Percentiles rank a stretch among this genome's conserved stretches.
Evolutionary conservation across 192 early-diverging fungal genomes (phyloP).

Genomic region (Chytriomyces hyalinus): DNA sequence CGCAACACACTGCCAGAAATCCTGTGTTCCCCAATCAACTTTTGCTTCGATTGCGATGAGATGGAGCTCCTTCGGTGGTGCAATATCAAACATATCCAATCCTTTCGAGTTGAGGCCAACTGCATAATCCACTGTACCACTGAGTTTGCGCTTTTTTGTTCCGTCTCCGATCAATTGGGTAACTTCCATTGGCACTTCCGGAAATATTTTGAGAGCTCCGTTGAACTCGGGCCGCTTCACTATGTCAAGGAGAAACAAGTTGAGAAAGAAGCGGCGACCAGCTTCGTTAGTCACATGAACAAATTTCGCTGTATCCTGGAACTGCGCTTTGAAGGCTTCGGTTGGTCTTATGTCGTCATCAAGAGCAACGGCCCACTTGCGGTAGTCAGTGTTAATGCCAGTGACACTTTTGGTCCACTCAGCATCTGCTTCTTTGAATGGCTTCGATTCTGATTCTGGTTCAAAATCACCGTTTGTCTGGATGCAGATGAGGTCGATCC

Average conservation of each 20-base stretch:
- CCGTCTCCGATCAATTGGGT: constrained; percentile 12
- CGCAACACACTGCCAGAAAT: constrained; percentile 47
- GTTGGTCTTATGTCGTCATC: constrained; percentile 18
- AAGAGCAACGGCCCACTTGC: constrained; percentile 2
- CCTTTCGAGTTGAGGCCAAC: constrained; percentile 30
- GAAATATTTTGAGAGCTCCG: constrained; percentile 29
- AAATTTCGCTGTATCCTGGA: constrained; percentile 11
- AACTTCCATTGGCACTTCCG: constrained; percentile 25
- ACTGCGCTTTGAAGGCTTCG: constrained; percentile 16
- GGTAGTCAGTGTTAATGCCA: constrained; percentile 11
- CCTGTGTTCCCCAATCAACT: constrained; percentile 24
- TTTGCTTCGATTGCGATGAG: constrained; percentile 45
- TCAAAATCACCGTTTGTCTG: background rate
- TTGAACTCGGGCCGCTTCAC: constrained; percentile 18
- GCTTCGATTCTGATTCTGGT: constrained; percentile 3
- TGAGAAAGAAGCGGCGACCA: constrained; percentile 39
- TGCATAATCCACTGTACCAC: constrained; percentile 44
- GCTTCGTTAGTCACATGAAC: constrained; percentile 31
- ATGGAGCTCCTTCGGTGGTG: constrained; percentile 38
- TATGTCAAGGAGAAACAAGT: constrained; percentile 35
- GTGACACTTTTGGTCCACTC: constrained; percentile 33
- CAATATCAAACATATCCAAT: constrained; percentile 42
- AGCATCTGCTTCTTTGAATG: constrained; percentile 28
- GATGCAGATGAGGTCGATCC: background rate
- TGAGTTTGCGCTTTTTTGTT: constrained; percentile 10